Base-by-base conservation (phyloP, 257 asterid species). In the Buddleja alternifolia region DNA sequence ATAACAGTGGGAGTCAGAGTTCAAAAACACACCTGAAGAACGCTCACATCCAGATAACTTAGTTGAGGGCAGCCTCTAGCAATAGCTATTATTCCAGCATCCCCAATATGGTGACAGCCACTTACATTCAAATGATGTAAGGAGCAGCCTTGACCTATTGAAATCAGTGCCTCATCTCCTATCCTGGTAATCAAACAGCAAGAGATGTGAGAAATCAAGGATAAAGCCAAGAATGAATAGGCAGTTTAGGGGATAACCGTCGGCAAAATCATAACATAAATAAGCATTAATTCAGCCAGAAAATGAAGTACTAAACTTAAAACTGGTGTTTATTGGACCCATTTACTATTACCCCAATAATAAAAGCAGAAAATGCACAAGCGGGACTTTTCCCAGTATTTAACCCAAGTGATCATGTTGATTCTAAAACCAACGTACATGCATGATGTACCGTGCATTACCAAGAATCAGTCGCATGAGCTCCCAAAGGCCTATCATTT, bases 1-100 rank as follows among this genome's bases (percentile, higher is more conserved):
- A 67, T 42, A 42, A 25, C 41, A 34, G 44, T 24, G 66, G 19
- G 63, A 73, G 75, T 16, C 39, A 24, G 61, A 68, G 70, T 55
- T 25, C 11, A 15, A 52, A 47, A 48, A 40, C 75, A 10, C 57
- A 92, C 98, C 98, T 88, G 95, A 65, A 93, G 93, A 51, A 93
- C 93, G 60, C 97, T 93, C 11, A 85, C 85, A 74, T 93, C 98
- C 78, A 93, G 82, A 75, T 77, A 86, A 71, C 70, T 82, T 69
- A 93, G 95, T 74, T 77, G 84, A 57, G 96, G 96, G 78, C 92
- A 83, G 56, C 97, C 97, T 79, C 85, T 82, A 41, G 95, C 97
- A 74, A 90, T 74, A 56, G 98, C 96, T 60, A 80, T 75, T 54
- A 93, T 82, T 74, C 98, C 98, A 77, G 80, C 87, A 85, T 93